These are phyloP conservation scores for Zizania latifolia DNA, from an alignment of 176 grass and related monocot genomes.

Conservation along the genomic window DNA sequence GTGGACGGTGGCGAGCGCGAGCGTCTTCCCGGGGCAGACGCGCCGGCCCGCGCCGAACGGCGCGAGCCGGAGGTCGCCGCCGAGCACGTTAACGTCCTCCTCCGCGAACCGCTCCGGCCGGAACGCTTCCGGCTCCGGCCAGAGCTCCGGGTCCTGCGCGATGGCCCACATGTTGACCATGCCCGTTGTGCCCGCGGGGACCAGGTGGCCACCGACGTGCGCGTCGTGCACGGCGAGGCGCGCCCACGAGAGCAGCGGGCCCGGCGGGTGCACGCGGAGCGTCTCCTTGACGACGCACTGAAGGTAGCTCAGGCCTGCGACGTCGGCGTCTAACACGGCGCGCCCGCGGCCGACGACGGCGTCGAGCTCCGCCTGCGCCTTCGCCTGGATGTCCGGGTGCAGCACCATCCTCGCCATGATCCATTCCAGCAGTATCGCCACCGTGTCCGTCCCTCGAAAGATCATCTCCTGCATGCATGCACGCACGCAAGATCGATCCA, in stretches of 20 bases:
- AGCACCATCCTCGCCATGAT: conserved; percentile 61
- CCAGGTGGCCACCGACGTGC: conserved; percentile 41
- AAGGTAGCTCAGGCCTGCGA: conserved; percentile 39
- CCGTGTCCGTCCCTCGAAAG: conserved; percentile 60
- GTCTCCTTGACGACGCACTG: conserved; percentile 62
- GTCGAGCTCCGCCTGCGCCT: conserved; percentile 50
- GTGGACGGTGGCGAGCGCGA: conserved; percentile 46
- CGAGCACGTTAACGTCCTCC: conserved; percentile 44
- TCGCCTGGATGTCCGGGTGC: conserved; percentile 55
- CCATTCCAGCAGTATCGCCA: conserved; percentile 69
- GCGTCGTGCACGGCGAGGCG: conserved; percentile 55
- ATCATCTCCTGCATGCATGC: conserved; percentile 55
- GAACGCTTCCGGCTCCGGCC: conserved; percentile 40
- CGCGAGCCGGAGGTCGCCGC: conserved; percentile 51
- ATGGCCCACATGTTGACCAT: conserved; percentile 90
- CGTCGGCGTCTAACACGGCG: conserved; percentile 40
- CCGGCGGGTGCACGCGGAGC: conserved; percentile 59
- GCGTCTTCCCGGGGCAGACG: conserved; percentile 44
- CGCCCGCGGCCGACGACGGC: conserved; percentile 25
- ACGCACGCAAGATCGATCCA: background rate
- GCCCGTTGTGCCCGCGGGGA: conserved; percentile 56
- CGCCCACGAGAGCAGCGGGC: conserved; percentile 69
- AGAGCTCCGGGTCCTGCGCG: conserved; percentile 42
- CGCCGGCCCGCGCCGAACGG: conserved; percentile 44
- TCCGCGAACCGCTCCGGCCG: conserved; percentile 44